Evolutionary conservation across 176 grass and related monocot species (phyloP).

Genomic region (Oryza brachyantha): DNA sequence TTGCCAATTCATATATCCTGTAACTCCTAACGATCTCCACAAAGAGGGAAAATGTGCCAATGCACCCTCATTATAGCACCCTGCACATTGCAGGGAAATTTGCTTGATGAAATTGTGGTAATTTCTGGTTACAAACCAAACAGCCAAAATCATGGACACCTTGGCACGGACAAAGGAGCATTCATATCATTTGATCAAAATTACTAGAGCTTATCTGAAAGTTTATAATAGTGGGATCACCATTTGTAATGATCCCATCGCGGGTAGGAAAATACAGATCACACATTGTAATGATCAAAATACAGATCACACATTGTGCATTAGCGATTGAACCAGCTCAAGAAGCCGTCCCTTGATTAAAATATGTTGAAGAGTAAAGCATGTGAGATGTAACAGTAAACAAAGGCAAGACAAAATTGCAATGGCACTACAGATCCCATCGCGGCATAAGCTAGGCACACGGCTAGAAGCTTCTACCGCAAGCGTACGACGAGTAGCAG

Average conservation of each 20-base stretch:
- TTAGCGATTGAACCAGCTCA: neutral
- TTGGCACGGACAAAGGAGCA: neutral
- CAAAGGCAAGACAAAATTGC: neutral
- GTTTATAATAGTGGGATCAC: neutral
- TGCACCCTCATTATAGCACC: neutral
- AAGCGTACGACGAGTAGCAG: slow-evolving; percentile 9
- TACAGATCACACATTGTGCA: neutral
- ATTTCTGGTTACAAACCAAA: neutral
- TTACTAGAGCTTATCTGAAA: neutral
- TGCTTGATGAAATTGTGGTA: too few relatives aligned
- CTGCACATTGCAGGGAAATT: too few relatives aligned
- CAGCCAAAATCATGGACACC: neutral
- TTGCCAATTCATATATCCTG: neutral
- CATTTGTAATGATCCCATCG: too few relatives aligned
- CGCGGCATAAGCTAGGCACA: neutral
- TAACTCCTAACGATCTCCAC: neutral
- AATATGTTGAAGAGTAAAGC: slow-evolving; percentile 7
- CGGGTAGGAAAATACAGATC: too few relatives aligned
- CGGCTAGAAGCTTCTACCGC: neutral
- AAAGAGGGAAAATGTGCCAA: too few relatives aligned
- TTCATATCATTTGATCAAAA: neutral
- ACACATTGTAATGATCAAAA: neutral
- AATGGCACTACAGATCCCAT: slow-evolving; percentile 25
- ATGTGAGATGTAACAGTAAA: slow-evolving; percentile 16
- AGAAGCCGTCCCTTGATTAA: neutral